A percentile compares a stretch with the other conserved stretches of the same genome.
Evolutionary conservation across 2,329 filamentous ascomycete species (phyloP).

Genomic region (Neodidymelliopsis sp.): DNA sequence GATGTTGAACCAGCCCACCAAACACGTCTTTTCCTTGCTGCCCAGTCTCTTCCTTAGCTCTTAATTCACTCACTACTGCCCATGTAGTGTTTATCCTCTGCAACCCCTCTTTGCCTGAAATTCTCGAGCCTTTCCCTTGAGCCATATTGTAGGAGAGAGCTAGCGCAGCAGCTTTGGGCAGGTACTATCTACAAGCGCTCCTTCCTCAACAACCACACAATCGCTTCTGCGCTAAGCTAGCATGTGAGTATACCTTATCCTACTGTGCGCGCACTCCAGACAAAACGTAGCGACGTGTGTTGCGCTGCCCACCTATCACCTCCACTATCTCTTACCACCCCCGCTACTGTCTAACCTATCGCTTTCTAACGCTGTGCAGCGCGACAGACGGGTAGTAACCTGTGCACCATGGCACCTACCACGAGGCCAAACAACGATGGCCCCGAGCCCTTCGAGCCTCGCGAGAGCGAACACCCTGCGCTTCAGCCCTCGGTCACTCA

Average conservation of each 20-base stretch:
- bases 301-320: conserved; percentile 14
- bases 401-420: conserved; percentile 37
- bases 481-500: conserved; percentile 49
- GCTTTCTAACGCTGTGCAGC: conserved; percentile 32
- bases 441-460: conserved; percentile 34
- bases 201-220: conserved; percentile 18
- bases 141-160: not conserved
- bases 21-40: conserved; percentile 15
- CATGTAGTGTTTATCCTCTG: conserved; percentile 2
- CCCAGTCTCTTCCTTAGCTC: conserved; percentile 9
- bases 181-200: conserved; percentile 9
- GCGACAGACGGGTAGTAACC: conserved; percentile 22
- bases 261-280: not conserved
- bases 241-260: conserved; percentile 14
- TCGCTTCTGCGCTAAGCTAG: conserved; percentile 3
- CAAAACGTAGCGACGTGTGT: conserved; percentile 3
- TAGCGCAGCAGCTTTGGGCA: conserved; percentile 7
- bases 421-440: conserved; percentile 22
- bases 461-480: conserved; percentile 47
- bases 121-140: not conserved
- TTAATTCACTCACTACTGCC: conserved; percentile 2
- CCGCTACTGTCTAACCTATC: conserved; percentile 14
- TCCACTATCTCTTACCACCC: conserved; percentile 11
- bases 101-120: not conserved
- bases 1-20: conserved; percentile 27